phyloP scores from a whole-genome alignment of 2,329 filamentous ascomycete genomes.

The Microsporum canis region DNA sequence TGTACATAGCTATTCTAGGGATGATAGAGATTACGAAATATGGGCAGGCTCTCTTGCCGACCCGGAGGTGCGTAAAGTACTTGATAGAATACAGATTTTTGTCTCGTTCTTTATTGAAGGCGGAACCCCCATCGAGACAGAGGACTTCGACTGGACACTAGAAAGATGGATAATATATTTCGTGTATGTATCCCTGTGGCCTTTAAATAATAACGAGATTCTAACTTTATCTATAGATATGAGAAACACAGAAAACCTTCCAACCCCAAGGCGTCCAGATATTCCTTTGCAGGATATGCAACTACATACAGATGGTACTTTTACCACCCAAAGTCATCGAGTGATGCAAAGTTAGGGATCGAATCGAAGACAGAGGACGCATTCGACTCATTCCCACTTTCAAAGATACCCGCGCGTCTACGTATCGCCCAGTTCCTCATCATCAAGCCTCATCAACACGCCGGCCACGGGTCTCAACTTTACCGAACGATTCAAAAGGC shows the following conservation, averaged over 20 bases:
- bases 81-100: constrained; percentile 72
- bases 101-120: constrained; percentile 86
- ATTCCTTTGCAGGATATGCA: constrained; percentile 76
- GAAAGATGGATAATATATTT: constrained; percentile 90
- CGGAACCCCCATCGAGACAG: constrained; percentile 62
- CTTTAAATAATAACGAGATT: neutral
- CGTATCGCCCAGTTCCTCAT: constrained; percentile 91
- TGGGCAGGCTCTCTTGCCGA: constrained; percentile 71
- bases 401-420: constrained; percentile 60
- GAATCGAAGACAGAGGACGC: constrained; percentile 34
- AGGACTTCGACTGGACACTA: constrained; percentile 59
- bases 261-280: constrained; percentile 45
- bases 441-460: constrained; percentile 72
- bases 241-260: constrained; percentile 40
- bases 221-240: constrained; percentile 32
- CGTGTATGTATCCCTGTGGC: constrained; percentile 42
- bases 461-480: constrained; percentile 66
- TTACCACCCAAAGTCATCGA: constrained; percentile 41
- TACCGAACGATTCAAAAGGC: constrained; percentile 68
- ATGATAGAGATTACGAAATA: constrained; percentile 62
- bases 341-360: constrained; percentile 22
- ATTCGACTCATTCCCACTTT: constrained; percentile 36
- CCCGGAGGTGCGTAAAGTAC: constrained; percentile 54
- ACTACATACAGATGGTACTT: constrained; percentile 82
- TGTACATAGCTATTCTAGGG: constrained; percentile 50